phyloP scores from a whole-genome alignment of 306 rosid genomes.

The Elaeagnus macrophylla region DNA sequence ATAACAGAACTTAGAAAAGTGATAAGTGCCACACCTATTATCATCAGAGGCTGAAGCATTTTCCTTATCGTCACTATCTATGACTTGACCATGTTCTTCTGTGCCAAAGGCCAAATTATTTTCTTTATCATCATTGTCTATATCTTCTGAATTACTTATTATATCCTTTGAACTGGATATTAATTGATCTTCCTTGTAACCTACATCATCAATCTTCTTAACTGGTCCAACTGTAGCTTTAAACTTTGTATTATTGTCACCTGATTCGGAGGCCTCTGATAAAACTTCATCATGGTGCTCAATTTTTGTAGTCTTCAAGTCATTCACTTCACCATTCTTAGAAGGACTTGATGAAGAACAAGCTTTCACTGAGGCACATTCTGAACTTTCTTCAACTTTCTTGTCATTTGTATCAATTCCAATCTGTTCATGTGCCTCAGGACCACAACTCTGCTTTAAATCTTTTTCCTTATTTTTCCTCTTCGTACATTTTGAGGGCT shows the following conservation, averaged over 20 bases:
- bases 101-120: conserved; percentile 29
- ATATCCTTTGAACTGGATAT: conserved; percentile 16
- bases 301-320: conserved; percentile 3
- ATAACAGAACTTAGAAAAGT: background rate
- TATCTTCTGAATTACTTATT: conserved; percentile 17
- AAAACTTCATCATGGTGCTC: conserved; percentile 13
- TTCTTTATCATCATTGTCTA: conserved; percentile 32
- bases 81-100: conserved; percentile 29
- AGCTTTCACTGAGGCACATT: conserved; percentile 37
- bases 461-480: conserved; percentile 33
- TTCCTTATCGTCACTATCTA: conserved; percentile 48
- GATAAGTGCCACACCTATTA: conserved; percentile 43
- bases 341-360: conserved; percentile 24
- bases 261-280: conserved; percentile 23
- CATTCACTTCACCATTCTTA: conserved; percentile 15
- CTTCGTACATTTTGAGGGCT: conserved; percentile 25
- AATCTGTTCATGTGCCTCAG: conserved; percentile 9
- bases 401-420: conserved; percentile 43
- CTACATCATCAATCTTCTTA: conserved; percentile 3
- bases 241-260: conserved; percentile 16
- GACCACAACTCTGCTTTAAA: conserved; percentile 23
- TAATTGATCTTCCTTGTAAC: conserved; percentile 22
- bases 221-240: conserved; percentile 20
- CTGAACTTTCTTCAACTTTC: conserved; percentile 54
- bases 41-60: conserved; percentile 35